Conservation (phyloP, 192 early-diverging fungal genomes). For the Entomortierella beljakovae region DNA sequence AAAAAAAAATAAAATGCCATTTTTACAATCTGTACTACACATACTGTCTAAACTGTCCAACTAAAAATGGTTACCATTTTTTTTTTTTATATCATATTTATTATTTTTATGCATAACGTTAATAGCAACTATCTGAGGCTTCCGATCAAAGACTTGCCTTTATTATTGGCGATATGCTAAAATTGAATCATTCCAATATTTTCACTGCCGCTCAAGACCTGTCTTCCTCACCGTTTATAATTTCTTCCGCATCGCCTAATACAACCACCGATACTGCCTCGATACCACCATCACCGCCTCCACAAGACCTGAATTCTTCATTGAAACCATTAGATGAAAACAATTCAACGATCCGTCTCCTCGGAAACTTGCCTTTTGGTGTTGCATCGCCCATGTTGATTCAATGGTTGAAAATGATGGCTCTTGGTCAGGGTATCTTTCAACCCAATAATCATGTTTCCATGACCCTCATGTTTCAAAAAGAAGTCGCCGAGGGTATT, state of each 20-base stretch:
- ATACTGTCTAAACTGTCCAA: not conserved
- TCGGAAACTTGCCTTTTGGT: constrained; percentile 87
- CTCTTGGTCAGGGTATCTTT: constrained; percentile 70
- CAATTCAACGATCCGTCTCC: constrained; percentile 62
- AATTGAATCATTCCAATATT: constrained; percentile 65
- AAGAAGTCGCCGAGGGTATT: constrained; percentile 79
- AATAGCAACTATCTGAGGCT: constrained; percentile 80
- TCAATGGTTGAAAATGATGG: constrained; percentile 77
- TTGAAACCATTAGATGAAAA: constrained; percentile 8
- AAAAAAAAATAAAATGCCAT: too few species aligned
- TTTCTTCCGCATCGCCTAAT: constrained; percentile 13
- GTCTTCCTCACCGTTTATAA: not conserved
- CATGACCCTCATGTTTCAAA: constrained; percentile 90
- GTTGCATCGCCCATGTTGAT: constrained; percentile 77
- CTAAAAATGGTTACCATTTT: not conserved
- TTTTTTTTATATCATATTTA: not conserved
- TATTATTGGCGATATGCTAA: constrained; percentile 76
- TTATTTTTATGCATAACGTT: too few species aligned
- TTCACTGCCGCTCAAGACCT: constrained; percentile 48
- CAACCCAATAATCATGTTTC: constrained; percentile 48
- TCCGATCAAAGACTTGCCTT: constrained; percentile 58
- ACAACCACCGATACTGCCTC: not conserved
- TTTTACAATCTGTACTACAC: not conserved
- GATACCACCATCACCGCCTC: too few species aligned
- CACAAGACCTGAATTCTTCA: too few species aligned